These are phyloP conservation scores for Gillenia trifoliata DNA, from an alignment of 306 rosid species.

Conservation along the genomic window DNA sequence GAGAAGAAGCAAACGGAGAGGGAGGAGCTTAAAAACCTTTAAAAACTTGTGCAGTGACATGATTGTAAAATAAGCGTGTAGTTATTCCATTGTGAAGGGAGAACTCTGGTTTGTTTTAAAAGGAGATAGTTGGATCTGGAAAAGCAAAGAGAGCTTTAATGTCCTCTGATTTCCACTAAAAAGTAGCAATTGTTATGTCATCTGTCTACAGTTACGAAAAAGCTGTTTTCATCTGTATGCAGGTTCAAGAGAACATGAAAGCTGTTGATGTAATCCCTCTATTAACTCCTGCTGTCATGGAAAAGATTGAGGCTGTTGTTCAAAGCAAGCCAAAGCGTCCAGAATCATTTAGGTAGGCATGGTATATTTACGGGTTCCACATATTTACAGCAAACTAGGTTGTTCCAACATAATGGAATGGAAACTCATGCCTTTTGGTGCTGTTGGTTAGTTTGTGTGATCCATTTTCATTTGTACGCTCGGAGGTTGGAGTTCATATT, in stretches of 20 bases:
- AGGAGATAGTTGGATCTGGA: background rate
- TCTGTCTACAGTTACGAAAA: background rate
- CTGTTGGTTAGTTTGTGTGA: background rate
- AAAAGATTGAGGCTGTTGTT: conserved; percentile 79
- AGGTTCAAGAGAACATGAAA: conserved; percentile 98
- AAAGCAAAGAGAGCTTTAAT: background rate
- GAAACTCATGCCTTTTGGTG: background rate
- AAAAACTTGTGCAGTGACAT: background rate
- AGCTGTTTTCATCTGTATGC: conserved; percentile 1
- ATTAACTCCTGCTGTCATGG: conserved; percentile 89
- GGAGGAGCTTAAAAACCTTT: background rate
- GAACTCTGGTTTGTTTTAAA: background rate
- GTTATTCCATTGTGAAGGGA: background rate
- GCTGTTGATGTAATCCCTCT: conserved; percentile 76
- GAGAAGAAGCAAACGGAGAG: background rate
- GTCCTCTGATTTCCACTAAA: background rate
- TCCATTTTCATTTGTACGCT: conserved; percentile 1
- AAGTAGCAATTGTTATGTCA: background rate
- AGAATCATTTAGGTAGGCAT: conserved; percentile 62
- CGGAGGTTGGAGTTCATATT: background rate
- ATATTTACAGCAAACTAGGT: conserved; percentile 15
- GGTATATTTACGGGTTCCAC: conserved; percentile 7
- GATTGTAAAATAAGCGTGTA: background rate
- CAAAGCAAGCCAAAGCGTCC: conserved; percentile 95
- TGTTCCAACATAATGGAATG: background rate